Evolutionary conservation across 208 protist species (phyloP).

Genomic region (Leishmania tarentolae): DNA sequence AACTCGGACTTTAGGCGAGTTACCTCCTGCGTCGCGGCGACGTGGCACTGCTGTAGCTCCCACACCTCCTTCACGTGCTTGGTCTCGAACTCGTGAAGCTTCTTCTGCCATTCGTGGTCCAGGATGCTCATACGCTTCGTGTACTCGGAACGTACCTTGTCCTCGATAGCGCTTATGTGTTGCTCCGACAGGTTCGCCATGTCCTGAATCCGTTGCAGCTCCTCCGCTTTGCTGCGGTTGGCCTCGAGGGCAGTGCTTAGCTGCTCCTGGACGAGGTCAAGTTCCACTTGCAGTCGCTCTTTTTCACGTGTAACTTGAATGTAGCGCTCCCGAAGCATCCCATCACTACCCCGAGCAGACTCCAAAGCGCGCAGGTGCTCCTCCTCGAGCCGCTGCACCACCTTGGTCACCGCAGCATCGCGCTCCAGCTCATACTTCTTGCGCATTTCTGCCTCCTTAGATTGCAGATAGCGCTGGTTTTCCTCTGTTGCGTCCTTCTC

Average conservation of each 20-base stretch:
- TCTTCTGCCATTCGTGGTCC: conserved; percentile 71
- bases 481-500: conserved; percentile 54
- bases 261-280: conserved; percentile 67
- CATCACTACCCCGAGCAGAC: conserved; percentile 59
- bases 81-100: conserved; percentile 63
- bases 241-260: conserved; percentile 43
- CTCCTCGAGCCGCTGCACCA: conserved; percentile 64
- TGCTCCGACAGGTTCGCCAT: conserved; percentile 48
- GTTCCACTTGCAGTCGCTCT: conserved; percentile 73
- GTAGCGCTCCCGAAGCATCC: conserved; percentile 64
- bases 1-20: conserved; percentile 37
- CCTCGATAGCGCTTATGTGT: conserved; percentile 60
- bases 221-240: conserved; percentile 49
- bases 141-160: conserved; percentile 52
- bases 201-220: conserved; percentile 45
- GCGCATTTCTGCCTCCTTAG: conserved; percentile 64
- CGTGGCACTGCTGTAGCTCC: conserved; percentile 51
- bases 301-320: conserved; percentile 62
- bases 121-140: conserved; percentile 53
- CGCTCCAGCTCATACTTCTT: conserved; percentile 69
- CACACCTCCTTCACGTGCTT: conserved; percentile 60
- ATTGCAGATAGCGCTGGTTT: conserved; percentile 54
- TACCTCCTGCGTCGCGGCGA: conserved; percentile 40
- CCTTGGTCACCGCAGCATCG: conserved; percentile 69
- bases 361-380: conserved; percentile 62